Evolutionary conservation across 805 yeast genomes (phyloP).

Genomic region (Metschnikowia amazonensis): DNA sequence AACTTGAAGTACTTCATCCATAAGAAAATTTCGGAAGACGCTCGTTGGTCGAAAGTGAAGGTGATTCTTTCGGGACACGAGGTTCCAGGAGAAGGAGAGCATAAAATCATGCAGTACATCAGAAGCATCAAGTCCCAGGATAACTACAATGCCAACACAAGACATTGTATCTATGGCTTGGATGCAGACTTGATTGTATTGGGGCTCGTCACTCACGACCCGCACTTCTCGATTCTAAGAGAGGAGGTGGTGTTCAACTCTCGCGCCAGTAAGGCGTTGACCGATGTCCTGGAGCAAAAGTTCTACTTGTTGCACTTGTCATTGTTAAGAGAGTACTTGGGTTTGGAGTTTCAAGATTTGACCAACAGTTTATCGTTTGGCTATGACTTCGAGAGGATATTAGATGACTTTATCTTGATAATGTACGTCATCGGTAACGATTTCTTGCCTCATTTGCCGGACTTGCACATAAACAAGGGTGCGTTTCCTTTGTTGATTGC

Average conservation of each 20-base stretch:
- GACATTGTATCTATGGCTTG: constrained; percentile 93
- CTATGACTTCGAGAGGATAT: constrained; percentile 79
- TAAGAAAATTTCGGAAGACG: constrained; percentile 80
- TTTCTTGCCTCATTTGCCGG: constrained; percentile 95
- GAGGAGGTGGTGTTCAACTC: constrained; percentile 93
- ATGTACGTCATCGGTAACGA: constrained; percentile 97
- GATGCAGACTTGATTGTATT: constrained; percentile 96
- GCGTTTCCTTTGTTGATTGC: constrained; percentile 91
- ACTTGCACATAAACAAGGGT: constrained; percentile 87
- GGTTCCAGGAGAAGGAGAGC: constrained; percentile 99
- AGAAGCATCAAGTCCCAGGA: constrained; percentile 73
- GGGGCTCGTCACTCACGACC: constrained; percentile 88
- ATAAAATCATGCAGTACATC: constrained; percentile 91
- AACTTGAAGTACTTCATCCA: constrained; percentile 84
- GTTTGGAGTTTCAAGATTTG: constrained; percentile 75
- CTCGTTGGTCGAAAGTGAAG: constrained; percentile 77
- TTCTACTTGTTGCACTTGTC: constrained; percentile 83
- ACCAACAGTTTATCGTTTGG: constrained; percentile 59
- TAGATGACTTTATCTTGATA: constrained; percentile 90
- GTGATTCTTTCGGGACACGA: constrained; percentile 88
- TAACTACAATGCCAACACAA: constrained; percentile 69
- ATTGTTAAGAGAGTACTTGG: constrained; percentile 84
- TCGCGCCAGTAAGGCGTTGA: constrained; percentile 30
- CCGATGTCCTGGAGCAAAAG: constrained; percentile 67
- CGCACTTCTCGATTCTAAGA: constrained; percentile 90